Evolutionary conservation across 78 protist species (phyloP).

Genomic region (Goniomonas avonlea): DNA sequence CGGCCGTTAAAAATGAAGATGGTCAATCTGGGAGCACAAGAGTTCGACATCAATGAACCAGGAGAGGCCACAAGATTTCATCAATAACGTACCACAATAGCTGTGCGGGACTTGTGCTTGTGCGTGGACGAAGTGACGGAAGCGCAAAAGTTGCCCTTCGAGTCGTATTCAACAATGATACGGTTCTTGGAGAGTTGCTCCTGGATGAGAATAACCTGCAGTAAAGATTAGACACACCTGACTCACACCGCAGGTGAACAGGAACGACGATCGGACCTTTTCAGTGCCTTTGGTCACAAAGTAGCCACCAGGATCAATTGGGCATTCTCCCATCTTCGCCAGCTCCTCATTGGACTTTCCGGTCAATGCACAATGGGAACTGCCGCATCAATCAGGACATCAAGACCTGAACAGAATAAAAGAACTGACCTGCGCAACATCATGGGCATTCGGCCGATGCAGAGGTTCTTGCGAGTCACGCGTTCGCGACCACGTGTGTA

Average conservation of each 20-base stretch:
- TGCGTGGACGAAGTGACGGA: constrained; percentile 76
- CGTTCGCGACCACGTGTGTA: constrained; percentile 65
- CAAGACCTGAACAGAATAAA: not conserved
- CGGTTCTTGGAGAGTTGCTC: constrained; percentile 95
- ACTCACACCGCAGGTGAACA: not conserved
- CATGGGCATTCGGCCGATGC: constrained; percentile 93
- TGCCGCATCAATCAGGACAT: too few species aligned
- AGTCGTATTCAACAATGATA: constrained; percentile 81
- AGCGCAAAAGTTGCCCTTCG: constrained; percentile 51
- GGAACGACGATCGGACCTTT: too few species aligned
- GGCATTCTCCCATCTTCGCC: constrained; percentile 86
- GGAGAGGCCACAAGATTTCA: constrained; percentile 1
- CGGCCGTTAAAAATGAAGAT: too few species aligned
- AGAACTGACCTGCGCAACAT: constrained; percentile 83
- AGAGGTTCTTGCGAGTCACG: constrained; percentile 33
- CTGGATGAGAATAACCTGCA: constrained; percentile 78
- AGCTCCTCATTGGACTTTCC: constrained; percentile 66
- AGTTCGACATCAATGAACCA: too few species aligned
- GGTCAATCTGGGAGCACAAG: too few species aligned
- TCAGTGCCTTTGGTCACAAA: constrained; percentile 82
- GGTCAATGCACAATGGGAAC: too few species aligned
- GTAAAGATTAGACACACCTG: not conserved
- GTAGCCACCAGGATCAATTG: constrained; percentile 93
- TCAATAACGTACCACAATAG: not conserved
- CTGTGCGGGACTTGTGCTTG: constrained; percentile 55